Evolutionary conservation across 129 eudicot species (phyloP), one percentile per base, ranked within the genome.

Genomic region (Deinandra increscens): DNA sequence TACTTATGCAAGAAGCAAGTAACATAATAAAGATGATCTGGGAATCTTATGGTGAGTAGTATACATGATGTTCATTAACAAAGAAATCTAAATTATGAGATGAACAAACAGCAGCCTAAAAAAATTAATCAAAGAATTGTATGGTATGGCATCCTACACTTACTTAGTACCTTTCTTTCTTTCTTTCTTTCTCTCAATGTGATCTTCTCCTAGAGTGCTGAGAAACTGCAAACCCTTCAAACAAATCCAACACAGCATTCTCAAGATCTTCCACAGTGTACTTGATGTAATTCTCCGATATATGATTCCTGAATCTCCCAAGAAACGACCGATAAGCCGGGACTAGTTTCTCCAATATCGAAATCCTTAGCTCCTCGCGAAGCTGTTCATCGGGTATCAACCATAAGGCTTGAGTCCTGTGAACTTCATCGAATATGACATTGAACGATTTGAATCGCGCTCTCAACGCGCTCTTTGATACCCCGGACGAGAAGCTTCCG

Each of bases 231-330:
- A 36, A 44, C 4, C 95, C 90, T 68, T 87, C 87, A 49, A 87
- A 87, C 64, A 87, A 78, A 66, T 84, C 87, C 73, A 82, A 74
- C 46, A 87, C 76, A 13, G 80, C 72, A 55, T 74, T 75, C 74
- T 87, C 85, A 63, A 87, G 81, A 33, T 87, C 95, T 73, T 87
- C 91, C 31, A 77, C 84, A 1, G 87, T 66, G 42, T 77, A 89
- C 81, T 84, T 89, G 34, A 89, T 81, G 60, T 86, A 77, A 49
- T 81, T 88, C 67, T 89, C 90, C 0, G 85, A 72, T 13, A 86
- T 79, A 68, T 76, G 81, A 43, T 69, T 73, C 68, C 89, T 74
- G 66, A 79, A 86, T 59, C 86, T 73, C 11, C 84, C 90, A 43
- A 89, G 81, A 80, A 84, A 89, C 3, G 66, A 70, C 3, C 75